Conservation (phyloP, 2,329 filamentous ascomycete genomes). For the Colletotrichum tropicale region DNA sequence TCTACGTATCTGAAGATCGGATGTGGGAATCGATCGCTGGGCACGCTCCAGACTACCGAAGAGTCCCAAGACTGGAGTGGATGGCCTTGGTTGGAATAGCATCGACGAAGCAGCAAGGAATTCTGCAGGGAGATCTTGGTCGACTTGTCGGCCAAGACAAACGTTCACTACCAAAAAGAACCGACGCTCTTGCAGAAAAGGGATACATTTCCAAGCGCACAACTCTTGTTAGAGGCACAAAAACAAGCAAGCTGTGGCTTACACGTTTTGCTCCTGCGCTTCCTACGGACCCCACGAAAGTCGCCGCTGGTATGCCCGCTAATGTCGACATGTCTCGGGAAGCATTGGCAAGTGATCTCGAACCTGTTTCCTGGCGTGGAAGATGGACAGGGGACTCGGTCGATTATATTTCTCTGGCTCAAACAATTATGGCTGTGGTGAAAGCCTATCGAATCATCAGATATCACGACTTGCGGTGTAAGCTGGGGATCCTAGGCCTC, state of each 20-base stretch:
- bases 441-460: conserved; percentile 64
- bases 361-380: conserved; percentile 59
- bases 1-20: conserved; percentile 58
- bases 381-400: conserved; percentile 64
- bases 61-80: conserved; percentile 64
- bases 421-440: conserved; percentile 60
- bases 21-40: conserved; percentile 66
- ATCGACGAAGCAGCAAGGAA: conserved; percentile 56
- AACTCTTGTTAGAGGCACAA: conserved; percentile 60
- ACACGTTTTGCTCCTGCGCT: conserved; percentile 56
- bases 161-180: conserved; percentile 65
- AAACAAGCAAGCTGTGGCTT: conserved; percentile 68
- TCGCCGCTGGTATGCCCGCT: background rate
- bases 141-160: conserved; percentile 66
- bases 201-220: conserved; percentile 68
- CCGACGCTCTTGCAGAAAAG: conserved; percentile 62
- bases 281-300: conserved; percentile 30
- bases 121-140: conserved; percentile 65
- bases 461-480: conserved; percentile 61
- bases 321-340: conserved; percentile 28
- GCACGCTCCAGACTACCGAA: conserved; percentile 63
- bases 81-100: conserved; percentile 62
- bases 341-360: conserved; percentile 40
- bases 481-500: conserved; percentile 60
- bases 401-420: conserved; percentile 61